Conservation (phyloP, 768 basidiomycete genomes). For the Russula lepida region DNA sequence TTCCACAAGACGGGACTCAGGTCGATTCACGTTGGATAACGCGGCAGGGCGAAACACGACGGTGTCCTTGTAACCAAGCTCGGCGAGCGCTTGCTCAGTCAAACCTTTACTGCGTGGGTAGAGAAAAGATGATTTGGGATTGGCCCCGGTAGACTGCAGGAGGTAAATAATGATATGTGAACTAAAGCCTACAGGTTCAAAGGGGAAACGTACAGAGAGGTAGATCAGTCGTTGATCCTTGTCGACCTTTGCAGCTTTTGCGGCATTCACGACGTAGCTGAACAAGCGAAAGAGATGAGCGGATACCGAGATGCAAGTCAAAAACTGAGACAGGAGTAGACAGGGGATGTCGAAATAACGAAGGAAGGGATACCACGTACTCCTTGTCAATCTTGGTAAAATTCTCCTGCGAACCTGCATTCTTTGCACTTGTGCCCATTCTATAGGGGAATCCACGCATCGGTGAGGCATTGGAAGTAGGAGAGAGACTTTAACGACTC, state of each 20-base stretch:
- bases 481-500: neutral
- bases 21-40: conserved; percentile 26
- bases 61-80: conserved; percentile 60
- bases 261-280: conserved; percentile 71
- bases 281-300: neutral
- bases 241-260: conserved; percentile 41
- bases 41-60: conserved; percentile 59
- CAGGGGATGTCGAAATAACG: neutral
- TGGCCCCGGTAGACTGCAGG: conserved; percentile 41
- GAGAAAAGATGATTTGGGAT: conserved; percentile 41
- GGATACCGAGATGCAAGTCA: neutral
- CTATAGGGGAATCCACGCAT: conserved; percentile 26
- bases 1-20: neutral
- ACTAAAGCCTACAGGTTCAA: neutral
- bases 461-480: neutral
- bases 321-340: neutral
- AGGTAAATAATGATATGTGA: neutral
- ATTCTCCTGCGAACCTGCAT: conserved; percentile 52
- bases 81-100: conserved; percentile 61
- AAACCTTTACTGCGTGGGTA: conserved; percentile 62
- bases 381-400: conserved; percentile 76
- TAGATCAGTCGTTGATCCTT: conserved; percentile 61
- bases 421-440: conserved; percentile 55
- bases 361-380: conserved; percentile 30
- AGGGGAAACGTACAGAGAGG: conserved; percentile 43